Evolutionary conservation across 129 eudicot genomes (phyloP).

Genomic region (Centella asiatica): DNA sequence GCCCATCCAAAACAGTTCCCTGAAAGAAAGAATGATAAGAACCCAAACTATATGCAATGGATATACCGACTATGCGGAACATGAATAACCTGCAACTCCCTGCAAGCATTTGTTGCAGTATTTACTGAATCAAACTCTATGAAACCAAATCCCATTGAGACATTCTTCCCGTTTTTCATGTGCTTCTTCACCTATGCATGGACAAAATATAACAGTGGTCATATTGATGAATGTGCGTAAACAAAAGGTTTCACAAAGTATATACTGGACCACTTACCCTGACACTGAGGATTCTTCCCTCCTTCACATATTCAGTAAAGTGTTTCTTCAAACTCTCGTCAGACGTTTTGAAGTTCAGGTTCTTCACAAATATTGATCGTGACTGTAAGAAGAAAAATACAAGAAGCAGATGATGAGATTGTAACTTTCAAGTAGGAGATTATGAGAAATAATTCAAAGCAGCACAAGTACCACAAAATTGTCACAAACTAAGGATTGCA

Average conservation of each 20-base stretch:
- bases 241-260: background rate
- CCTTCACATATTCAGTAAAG: constrained; percentile 61
- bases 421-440: background rate
- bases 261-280: constrained; percentile 40
- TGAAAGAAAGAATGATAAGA: constrained; percentile 22
- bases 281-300: constrained; percentile 70
- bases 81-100: constrained; percentile 64
- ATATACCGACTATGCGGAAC: background rate
- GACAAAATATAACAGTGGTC: background rate
- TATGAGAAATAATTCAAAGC: background rate
- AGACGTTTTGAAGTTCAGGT: constrained; percentile 77
- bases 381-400: constrained; percentile 47
- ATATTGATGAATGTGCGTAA: background rate
- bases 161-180: constrained; percentile 76
- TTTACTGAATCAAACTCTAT: constrained; percentile 77
- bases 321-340: constrained; percentile 73
- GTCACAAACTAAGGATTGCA: too few relatives aligned
- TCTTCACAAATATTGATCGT: constrained; percentile 79
- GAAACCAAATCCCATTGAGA: constrained; percentile 93
- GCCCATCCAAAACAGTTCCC: constrained; percentile 97
- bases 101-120: constrained; percentile 61
- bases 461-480: background rate
- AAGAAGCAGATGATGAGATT: constrained; percentile 4
- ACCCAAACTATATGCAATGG: background rate
- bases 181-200: constrained; percentile 66